Evolutionary conservation across 1,284 basidiomycete species (phyloP), one percentile per base, ranked within the genome.

Genomic region (Ceratobasidium sp.): DNA sequence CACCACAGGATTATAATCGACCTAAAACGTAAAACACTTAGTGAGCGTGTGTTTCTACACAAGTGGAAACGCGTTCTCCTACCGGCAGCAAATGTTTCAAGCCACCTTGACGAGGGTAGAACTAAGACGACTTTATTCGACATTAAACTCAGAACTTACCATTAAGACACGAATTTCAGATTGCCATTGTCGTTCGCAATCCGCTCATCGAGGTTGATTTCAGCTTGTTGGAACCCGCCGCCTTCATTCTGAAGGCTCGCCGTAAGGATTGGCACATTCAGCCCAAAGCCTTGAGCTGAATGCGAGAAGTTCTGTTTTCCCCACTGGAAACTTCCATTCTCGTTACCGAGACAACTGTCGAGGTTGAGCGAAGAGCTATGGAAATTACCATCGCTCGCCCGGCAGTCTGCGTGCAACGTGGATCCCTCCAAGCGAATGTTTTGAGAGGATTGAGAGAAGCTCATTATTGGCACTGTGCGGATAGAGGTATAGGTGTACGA

Each of bases 391-490:
- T 62, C 59, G 7, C 17, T 43, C 37, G 34, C 15, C 8, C 6
- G 3, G 19, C 59, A 62, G 11, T 40, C 6, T 8, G 59, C 59
- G 19, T 13, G 8, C 17, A 62, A n/a, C n/a, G 25, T 62, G n/a
- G 59, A 62, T 37, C 37, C 59, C 19, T 62, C 56, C 19, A 57
- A 25, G 25, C 56, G 56, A 25, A 57, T 57, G 34, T 57, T 25
- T 9, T 25, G 56, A 40, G 34, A 62, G 19, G 59, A n/a, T 8
- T 37, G 34, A n/a, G 34, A 40, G 19, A 62, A 62, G 40, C 34
- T 40, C 59, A 62, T 62, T 37, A 37, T 8, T 37, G 2, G 37
- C 8, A 8, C 37, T 54, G 37, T 37, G 37, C 2, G 8, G 37
- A 3, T 2, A 37, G 37, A 37, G 37, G 37, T 37, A 8, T 2